Evolutionary conservation across 2,329 filamentous ascomycete species (phyloP), one percentile per base, ranked within the genome.

Genomic region (Claviceps pazoutovae): DNA sequence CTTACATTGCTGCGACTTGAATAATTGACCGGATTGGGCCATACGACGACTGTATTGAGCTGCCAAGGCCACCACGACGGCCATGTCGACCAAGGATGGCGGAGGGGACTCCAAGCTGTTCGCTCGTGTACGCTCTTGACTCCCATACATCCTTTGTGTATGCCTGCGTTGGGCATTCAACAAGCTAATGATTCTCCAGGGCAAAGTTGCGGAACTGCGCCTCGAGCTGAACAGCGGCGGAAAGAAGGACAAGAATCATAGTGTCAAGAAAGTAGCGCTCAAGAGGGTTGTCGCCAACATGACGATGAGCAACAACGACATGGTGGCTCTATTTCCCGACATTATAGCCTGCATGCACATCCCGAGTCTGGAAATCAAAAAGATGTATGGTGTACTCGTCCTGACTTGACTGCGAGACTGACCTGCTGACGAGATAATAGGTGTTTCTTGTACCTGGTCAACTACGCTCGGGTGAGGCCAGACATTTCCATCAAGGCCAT

Each of bases 221-320:
- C 81, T 86, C 66, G 93, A 98, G 75, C 80, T 98, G 66, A 90
- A 89, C 70, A 88, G 84, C 69, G 89, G 89, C 66, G 85, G 87
- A 59, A 96, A 95, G 76, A 98, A 97, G 74, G 93, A 98, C 74
- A 97, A 96, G 79, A 95, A 94, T 71, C 85, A 88, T 71, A 79
- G 84, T 45, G 82, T 82, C 58, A 98, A 97, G 77, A 97, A 97
- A 79, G 94, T 96, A 64, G 90, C 93, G 11, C 78, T 98, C 56
- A 98, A 98, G 79, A 96, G 96, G 78, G 97, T 98, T 60, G 93
- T 98, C 61, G 93, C 93, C 66, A 98, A 98, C 67, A 98, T 98
- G 93, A 98, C 93, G 58, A 98, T 98, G 93, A 97, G 91, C 79
- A 98, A 98, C 72, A 98, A 97, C 65, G 93, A 98, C 69, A 98